These are phyloP conservation scores for Schizosaccharomyces osmophilus DNA, from an alignment of 805 yeast species.

Conservation along the genomic window DNA sequence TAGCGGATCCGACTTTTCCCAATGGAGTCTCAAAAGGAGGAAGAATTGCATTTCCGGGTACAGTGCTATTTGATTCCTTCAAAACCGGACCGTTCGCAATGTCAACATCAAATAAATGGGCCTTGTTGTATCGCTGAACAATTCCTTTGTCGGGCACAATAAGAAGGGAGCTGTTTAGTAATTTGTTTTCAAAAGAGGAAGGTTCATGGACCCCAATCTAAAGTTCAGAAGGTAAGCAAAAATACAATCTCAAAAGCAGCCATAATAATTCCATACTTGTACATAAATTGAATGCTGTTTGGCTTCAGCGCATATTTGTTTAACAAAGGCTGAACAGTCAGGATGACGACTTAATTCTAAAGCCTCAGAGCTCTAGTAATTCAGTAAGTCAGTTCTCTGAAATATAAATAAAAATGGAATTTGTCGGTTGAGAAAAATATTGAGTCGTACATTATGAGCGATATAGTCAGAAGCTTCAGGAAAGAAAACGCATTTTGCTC, in stretches of 20 bases:
- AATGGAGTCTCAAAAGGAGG: conserved; percentile 33
- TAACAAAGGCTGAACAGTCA: conserved; percentile 19
- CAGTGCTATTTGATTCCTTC: conserved; percentile 29
- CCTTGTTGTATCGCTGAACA: conserved; percentile 47
- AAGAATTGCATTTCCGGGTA: conserved; percentile 34
- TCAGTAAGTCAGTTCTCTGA: background rate
- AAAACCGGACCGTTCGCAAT: conserved; percentile 61
- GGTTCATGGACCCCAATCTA: conserved; percentile 75
- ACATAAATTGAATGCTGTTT: conserved; percentile 23
- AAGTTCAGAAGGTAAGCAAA: background rate
- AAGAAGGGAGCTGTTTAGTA: conserved; percentile 40
- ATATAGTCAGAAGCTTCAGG: conserved; percentile 91
- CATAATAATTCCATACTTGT: conserved; percentile 14
- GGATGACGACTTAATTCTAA: conserved; percentile 28
- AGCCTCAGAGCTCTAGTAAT: conserved; percentile 29
- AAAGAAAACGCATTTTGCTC: conserved; percentile 39
- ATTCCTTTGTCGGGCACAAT: conserved; percentile 39
- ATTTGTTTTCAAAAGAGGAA: conserved; percentile 14
- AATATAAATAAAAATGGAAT: background rate
- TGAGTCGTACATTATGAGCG: conserved; percentile 22
- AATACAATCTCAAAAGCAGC: background rate
- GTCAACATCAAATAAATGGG: conserved; percentile 76
- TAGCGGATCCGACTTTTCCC: conserved; percentile 44
- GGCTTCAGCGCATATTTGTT: conserved; percentile 25
- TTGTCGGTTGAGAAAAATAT: background rate